Evolutionary conservation across 805 yeast genomes (phyloP), one percentile per base, ranked within the genome.

Genomic region (Priceomyces castillae): DNA sequence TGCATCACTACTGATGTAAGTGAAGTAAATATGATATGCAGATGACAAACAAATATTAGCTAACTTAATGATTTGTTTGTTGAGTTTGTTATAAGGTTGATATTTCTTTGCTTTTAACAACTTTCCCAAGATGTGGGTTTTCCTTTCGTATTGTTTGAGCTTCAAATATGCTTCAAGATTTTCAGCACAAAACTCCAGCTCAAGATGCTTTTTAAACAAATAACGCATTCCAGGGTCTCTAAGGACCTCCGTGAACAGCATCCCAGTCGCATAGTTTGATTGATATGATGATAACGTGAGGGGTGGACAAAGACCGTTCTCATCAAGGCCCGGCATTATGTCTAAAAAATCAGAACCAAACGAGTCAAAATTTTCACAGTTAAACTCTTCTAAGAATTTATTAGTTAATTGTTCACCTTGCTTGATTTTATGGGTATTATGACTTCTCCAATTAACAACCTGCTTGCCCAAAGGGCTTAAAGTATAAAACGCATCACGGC

Each of bases 171-270:
- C 88, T 48, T 83, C 82, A n/a, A 86, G 59, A 53, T 87, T 89
- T 56, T 89, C 97, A 2, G 76, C 76, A 56, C 95, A 88, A 43
- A 74, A 71, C 40, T 81, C 84, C 23, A 71, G 74, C 39, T 76
- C 79, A 40, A 89, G 59, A 57, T 86, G 89, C n/a, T 69, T 66
- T 47, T 80, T 72, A 61, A 89, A 86, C 7, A 87, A 61, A 42
- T 78, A 80, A 42, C 84, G 71, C 67, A 83, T 65, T 0, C 94
- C 96, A 0, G 96, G 95, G 58, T 89, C 96, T 7, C 64, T 62
- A 7, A 89, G 56, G 3, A 84, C 69, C 7, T 72, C 71, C 25
- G 67, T 62, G 17, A 78, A 54, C 6, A 48, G 40, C 6, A 46
- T 20, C 26, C n/a, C 19, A 7, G 7, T n/a, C 5, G 6, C 19